A percentile compares a stretch with the other conserved stretches of the same genome.
Evolutionary conservation across 2,329 filamentous ascomycete species (phyloP).

Genomic region (Sporothrix humicola): DNA sequence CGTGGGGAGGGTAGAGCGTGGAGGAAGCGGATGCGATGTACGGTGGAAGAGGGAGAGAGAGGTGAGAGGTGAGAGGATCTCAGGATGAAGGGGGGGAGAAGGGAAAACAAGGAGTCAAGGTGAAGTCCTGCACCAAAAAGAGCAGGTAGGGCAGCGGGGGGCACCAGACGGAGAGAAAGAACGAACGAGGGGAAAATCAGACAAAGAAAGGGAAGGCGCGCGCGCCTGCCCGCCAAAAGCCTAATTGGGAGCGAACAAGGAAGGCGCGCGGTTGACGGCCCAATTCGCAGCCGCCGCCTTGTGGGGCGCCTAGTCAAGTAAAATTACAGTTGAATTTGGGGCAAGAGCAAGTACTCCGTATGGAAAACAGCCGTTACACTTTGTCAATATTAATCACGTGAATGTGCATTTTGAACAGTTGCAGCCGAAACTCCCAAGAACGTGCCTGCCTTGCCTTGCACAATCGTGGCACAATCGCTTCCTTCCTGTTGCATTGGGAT

Average conservation of each 20-base stretch:
- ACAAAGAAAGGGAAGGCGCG: conserved; percentile 22
- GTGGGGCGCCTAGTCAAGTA: conserved; percentile 23
- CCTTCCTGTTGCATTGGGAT: conserved; percentile 9
- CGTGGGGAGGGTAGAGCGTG: neutral
- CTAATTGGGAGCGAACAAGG: conserved; percentile 22
- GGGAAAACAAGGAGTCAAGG: conserved; percentile 17
- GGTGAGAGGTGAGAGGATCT: conserved; percentile 10
- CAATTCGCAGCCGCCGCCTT: conserved; percentile 26
- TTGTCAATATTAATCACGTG: conserved; percentile 12
- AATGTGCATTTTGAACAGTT: neutral
- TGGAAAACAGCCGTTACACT: neutral
- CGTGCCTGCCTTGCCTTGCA: conserved; percentile 3
- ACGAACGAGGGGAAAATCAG: conserved; percentile 21
- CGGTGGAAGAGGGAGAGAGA: neutral
- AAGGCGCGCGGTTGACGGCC: conserved; percentile 28
- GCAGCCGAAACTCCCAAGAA: neutral
- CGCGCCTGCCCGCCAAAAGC: conserved; percentile 27
- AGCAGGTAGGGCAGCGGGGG: conserved; percentile 25
- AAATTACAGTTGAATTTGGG: conserved; percentile 14
- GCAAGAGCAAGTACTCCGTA: neutral
- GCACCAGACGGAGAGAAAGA: conserved; percentile 1
- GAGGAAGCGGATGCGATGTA: conserved; percentile 23
- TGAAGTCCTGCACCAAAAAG: conserved; percentile 19
- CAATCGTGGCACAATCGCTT: neutral
- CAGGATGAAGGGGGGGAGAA: conserved; percentile 11